Evolutionary conservation across 192 early-diverging fungal genomes (phyloP).

Genomic region (Podila verticillata): DNA sequence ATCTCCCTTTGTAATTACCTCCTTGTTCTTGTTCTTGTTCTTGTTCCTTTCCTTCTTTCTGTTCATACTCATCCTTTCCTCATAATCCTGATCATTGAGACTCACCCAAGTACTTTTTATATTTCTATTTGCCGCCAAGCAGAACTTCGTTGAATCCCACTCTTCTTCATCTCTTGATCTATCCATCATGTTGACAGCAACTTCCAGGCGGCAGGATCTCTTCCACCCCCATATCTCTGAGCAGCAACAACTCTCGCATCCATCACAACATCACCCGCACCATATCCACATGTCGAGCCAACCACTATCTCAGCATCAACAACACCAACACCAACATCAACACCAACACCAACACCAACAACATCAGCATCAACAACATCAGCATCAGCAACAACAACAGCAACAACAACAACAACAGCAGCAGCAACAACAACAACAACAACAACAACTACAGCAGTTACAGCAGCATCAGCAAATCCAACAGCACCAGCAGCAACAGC

Average conservation of each 20-base stretch:
- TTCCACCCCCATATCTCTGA: constrained; percentile 18
- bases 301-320: constrained; percentile 8
- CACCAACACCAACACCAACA: constrained; percentile 22
- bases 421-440: constrained; percentile 21
- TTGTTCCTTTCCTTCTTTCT: no score
- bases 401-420: constrained; percentile 28
- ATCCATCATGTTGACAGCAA: constrained; percentile 48
- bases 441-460: constrained; percentile 9
- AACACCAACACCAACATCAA: constrained; percentile 28
- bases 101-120: no score
- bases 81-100: background rate
- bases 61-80: background rate
- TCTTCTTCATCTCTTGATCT: background rate
- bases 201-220: constrained; percentile 36
- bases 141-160: background rate
- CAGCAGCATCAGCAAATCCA: background rate
- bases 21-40: no score
- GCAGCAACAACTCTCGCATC: constrained; percentile 4
- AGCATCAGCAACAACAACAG: constrained; percentile 28
- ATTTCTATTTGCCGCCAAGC: background rate
- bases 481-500: constrained; percentile 21
- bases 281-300: background rate
- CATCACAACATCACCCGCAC: constrained; percentile 7
- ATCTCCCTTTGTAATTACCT: no score
- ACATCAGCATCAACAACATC: constrained; percentile 24